Evolutionary conservation across 352 stramenopile genomes (phyloP).

Genomic region (Pythium phragmitis): DNA sequence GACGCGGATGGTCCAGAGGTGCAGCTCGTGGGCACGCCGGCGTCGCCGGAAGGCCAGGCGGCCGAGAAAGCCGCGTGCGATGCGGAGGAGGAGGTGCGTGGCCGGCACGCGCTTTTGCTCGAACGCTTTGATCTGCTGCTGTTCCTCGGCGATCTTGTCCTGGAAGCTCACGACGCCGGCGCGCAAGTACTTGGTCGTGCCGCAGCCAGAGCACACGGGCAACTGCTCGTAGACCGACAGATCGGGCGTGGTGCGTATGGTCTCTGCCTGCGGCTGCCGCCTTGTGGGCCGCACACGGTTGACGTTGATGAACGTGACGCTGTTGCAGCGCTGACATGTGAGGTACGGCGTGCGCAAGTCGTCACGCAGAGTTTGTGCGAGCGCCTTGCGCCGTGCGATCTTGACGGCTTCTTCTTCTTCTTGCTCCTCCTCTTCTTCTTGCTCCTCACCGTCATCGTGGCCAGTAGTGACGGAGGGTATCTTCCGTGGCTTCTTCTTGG

Average conservation of each 20-base stretch:
- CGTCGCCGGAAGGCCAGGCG: conserved; percentile 50
- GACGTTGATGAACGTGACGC: conserved; percentile 72
- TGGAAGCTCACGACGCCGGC: conserved; percentile 75
- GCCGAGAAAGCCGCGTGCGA: conserved; percentile 62
- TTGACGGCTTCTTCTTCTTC: conserved; percentile 20
- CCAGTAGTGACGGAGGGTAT: background rate
- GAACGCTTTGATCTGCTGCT: conserved; percentile 61
- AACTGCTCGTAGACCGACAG: conserved; percentile 50
- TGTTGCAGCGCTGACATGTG: conserved; percentile 79
- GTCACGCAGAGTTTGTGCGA: conserved; percentile 17
- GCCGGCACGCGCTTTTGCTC: conserved; percentile 52
- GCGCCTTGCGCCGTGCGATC: conserved; percentile 12
- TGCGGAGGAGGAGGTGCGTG: conserved; percentile 54
- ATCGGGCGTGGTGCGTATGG: background rate
- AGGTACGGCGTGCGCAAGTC: conserved; percentile 66
- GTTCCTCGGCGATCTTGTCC: conserved; percentile 69
- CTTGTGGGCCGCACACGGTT: conserved; percentile 33
- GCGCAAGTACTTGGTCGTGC: conserved; percentile 66
- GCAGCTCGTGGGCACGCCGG: conserved; percentile 44
- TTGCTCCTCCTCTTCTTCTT: conserved; percentile 13
- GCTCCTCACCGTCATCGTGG: background rate
- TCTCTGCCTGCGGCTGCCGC: too few relatives aligned
- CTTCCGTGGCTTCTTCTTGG: background rate
- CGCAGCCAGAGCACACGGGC: conserved; percentile 57
- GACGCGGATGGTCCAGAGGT: conserved; percentile 51